Evolutionary conservation across 495 filamentous ascomycete genomes (phyloP), one percentile per base, ranked within the genome.

Genomic region (Lepidopterella palustris): DNA sequence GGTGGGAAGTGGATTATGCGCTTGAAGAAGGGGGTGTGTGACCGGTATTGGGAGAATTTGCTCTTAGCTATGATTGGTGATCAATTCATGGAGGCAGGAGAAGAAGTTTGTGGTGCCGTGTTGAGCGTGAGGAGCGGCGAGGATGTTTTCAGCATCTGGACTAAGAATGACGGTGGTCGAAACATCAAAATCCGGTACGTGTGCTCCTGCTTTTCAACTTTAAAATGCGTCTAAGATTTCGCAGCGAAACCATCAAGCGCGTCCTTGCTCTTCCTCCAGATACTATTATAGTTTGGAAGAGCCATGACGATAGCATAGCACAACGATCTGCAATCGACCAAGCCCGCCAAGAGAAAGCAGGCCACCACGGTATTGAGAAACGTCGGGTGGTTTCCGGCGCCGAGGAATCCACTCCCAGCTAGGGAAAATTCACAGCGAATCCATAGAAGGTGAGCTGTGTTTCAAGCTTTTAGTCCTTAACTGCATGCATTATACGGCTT

Each of bases 121-220:
- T 78, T 98, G 32, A 97, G 92, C 71, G 89, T 98, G 55, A 80
- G 93, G 57, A 92, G 90, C 71, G 92, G 92, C 23, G 93, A 98
- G 76, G 93, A 98, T 68, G 92, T 97, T 40, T 80, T 98, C 71
- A 96, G 90, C 76, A 89, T 98, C 67, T 98, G 93, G 93, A 95
- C 91, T 45, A 87, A 89, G 70, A 90, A 88, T 64, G 86, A 93
- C 65, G 92, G 92, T 18, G 88, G 89, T 62, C 84, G 89, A 68
- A 95, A 95, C 74, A 88, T 97, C 69, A 97, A 97, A 79, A 96
- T 98, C 64, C 85, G 91, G 90, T 96, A 82, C 66, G 82, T 70
- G 11, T 45, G 13, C 21, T 61, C 28, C 60, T 35, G 48, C 27
- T 21, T 21, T 45, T 42, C 11, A 35, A 24, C 18, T 5, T 15